Evolutionary conservation across 2,329 filamentous ascomycete species (phyloP).

Genomic region (Fragosphaeria purpurea): DNA sequence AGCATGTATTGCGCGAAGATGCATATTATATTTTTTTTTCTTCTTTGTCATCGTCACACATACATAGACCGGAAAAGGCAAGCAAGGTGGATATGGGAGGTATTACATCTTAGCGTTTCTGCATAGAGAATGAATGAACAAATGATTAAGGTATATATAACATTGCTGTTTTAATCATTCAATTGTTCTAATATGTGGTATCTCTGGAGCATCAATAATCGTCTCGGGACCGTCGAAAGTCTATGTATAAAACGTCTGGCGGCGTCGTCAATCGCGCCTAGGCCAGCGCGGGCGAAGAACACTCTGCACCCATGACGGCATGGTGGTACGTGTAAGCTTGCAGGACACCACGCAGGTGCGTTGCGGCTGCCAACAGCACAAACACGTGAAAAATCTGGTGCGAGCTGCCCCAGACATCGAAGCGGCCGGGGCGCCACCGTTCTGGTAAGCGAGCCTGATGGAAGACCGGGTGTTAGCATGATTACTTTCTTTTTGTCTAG

Average conservation of each 20-base stretch:
- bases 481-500: too few relatives aligned
- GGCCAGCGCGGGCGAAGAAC: slow-evolving; percentile 18
- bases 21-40: not conserved
- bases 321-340: slow-evolving; percentile 84
- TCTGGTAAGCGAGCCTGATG: slow-evolving; percentile 69
- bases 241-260: too few relatives aligned
- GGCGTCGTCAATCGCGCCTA: too few relatives aligned
- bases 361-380: slow-evolving; percentile 70
- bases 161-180: not conserved
- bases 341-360: slow-evolving; percentile 71
- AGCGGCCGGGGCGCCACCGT: slow-evolving; percentile 62
- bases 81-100: too few relatives aligned
- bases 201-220: too few relatives aligned
- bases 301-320: slow-evolving; percentile 43
- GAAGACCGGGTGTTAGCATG: slow-evolving; percentile 7
- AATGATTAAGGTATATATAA: not conserved
- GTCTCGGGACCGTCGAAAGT: too few relatives aligned
- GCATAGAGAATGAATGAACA: not conserved
- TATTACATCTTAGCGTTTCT: too few relatives aligned
- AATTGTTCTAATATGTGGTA: too few relatives aligned
- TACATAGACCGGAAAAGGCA: too few relatives aligned
- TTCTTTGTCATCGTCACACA: not conserved
- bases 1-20: not conserved
- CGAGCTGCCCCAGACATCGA: slow-evolving; percentile 86
- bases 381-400: slow-evolving; percentile 95